Evolutionary conservation across 2,329 filamentous ascomycete genomes (phyloP).

Genomic region (Exophiala oligosperma): DNA sequence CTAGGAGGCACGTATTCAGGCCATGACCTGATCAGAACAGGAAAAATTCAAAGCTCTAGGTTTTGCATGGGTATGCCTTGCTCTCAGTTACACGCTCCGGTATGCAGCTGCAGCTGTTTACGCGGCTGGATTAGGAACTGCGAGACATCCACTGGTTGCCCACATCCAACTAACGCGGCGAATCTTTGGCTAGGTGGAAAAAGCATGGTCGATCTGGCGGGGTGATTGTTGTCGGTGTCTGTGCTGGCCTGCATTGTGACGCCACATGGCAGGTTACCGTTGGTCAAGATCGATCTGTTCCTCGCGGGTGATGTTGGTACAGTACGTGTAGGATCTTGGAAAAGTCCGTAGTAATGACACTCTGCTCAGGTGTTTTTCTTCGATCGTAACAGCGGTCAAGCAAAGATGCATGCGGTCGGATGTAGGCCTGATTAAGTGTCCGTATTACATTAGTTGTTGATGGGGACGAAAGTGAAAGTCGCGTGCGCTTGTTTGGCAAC

Average conservation of each 20-base stretch:
- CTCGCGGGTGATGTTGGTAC: neutral
- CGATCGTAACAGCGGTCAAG: conserved; percentile 15
- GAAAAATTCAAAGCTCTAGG: conserved; percentile 18
- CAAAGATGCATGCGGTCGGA: conserved; percentile 11
- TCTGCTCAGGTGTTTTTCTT: conserved; percentile 7
- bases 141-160: conserved; percentile 18
- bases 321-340: neutral
- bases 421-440: neutral
- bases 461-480: neutral
- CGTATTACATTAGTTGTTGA: neutral
- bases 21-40: neutral
- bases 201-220: neutral
- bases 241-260: conserved; percentile 10
- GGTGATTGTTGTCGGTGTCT: neutral
- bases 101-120: conserved; percentile 14
- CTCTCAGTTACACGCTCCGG: conserved; percentile 21
- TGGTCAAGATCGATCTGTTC: neutral
- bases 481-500: neutral
- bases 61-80: conserved; percentile 17
- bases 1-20: neutral
- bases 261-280: conserved; percentile 16
- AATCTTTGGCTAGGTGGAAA: conserved; percentile 10
- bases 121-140: conserved; percentile 12
- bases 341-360: conserved; percentile 7
- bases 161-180: conserved; percentile 20